Base-by-base conservation (phyloP, 148 eudicot species). In the Bassia scoparia region DNA sequence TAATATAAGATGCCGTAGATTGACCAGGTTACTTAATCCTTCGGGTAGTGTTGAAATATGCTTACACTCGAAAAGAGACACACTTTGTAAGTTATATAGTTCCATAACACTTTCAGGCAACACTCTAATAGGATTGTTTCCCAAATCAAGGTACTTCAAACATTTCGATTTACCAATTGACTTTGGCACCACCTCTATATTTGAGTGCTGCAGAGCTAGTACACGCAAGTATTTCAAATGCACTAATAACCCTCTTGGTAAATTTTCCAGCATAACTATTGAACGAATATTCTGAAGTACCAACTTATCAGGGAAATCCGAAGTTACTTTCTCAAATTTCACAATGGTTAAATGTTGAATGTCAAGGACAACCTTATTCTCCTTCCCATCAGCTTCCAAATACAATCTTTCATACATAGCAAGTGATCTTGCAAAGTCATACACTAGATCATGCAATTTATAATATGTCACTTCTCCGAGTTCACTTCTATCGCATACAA, bases 201-300 rank as follows among this genome's bases (percentile, higher is more conserved):
- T 26, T 20, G 20, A 21, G 16, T 23, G 3, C 2, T 12, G 0
- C 7, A 65, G 14, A 8, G 7, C 27, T 37, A 65, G 17, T 4
- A 37, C 12, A 65, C 69, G 69, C 12, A 65, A 65, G 27, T 65
- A 65, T 30, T 41, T 65, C 5, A 41, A 26, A 65, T 65, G 50
- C 50, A 13, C 10, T 30, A 65, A 17, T 37, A 65, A 21, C n/a
- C 29, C 69, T 37, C n/a, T 5, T 21, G 48, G 50, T 7, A 37
- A n/a, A 35, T 12, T 35, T 16, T 3, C 2, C 2, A 8, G 2
- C 26, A 24, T 41, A 17, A 17, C 18, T 2, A 65, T 24, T 3
- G 50, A 18, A 6, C 50, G 69, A 13, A 65, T 21, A n/a, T 23
- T 65, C 41, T 37, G 15, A 35, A 65, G 27, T 3, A 41, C 16